Evolutionary conservation across 306 rosid genomes (phyloP), one percentile per base, ranked within the genome.

Genomic region (Rosa lucieae): DNA sequence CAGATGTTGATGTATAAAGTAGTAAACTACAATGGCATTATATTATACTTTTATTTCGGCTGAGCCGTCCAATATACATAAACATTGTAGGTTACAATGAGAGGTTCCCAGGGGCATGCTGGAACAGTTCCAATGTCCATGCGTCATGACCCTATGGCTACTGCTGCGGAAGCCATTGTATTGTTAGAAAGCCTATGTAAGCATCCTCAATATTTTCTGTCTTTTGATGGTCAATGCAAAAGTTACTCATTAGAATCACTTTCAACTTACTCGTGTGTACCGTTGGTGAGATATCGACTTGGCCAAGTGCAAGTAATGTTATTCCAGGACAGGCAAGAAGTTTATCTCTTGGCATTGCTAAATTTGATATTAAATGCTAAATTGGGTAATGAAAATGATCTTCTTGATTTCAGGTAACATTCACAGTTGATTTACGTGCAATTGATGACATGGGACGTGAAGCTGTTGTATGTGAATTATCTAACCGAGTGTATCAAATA

Each of bases 221-320:
- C 32, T 29, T 29, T 29, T 29, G 32, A 29, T 29, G 32, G 32
- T 29, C 32, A 84, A 77, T 92, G 98, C 87, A 87, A 81, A 6
- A 87, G 83, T 86, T 81, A 82, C 67, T 70, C 91, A 17, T 63
- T 87, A 79, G 84, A 87, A 79, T 87, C 97, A 51, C 97, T 94
- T 83, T 90, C 97, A 58, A 87, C 32, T 92, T 97, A 6, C 97
- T 94, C 80, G 97, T 94, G 17, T 94, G 98, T 80, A 91, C 98
- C 7, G 97, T 91, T 69, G 97, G 98, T 75, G 97, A 92, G 86
- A 92, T 94, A 87, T 89, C 32, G 32, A 29, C 32, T 29, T 29
- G 32, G 32, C 98, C 97, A 17, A 94, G 97, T 86, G 97, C 97
- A 82, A 94, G 98, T 73, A 94, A 94, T 82, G 98, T 94, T 82